Evolutionary conservation across 2,329 filamentous ascomycete genomes (phyloP), one percentile per base, ranked within the genome.

Genomic region (Tolypocladium paradoxum): DNA sequence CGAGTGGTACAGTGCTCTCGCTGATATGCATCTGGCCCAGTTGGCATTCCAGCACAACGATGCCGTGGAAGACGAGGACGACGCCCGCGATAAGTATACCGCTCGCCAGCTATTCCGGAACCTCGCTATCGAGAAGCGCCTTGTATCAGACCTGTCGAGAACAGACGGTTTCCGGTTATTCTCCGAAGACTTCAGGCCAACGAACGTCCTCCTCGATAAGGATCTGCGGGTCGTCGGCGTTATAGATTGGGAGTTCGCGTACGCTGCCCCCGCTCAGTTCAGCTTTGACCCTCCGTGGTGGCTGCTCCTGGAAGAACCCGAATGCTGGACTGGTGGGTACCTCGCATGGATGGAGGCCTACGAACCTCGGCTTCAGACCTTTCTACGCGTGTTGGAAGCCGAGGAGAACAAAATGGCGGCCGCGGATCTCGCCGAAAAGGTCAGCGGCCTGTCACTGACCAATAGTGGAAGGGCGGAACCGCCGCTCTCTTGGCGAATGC

Each of bases 201-300:
- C 55, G 3, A 72, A 72, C 48, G 54, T 70, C 27, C 58, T 73
- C 2, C 6, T 70, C 3, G 59, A 67, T 24, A 53, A 62, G 7
- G 50, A 63, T 4, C 51, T 65, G 4, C 50, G 60, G 0, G 53
- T 73, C 1, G 57, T 64, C 9, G 67, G 60, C 4, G 62, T 68
- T 0, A 69, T 76, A 18, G 70, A 73, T 55, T 75, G 70, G 69
- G 72, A 75, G 58, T 70, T 69, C 51, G 53, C 67, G 0, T 70
- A 71, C 27, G 60, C 52, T 7, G 67, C 59, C 0, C 68, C 69
- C 0, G 52, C 62, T 18, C 60, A 70, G 45, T 72, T 71, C 49
- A 34, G n/a, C 59, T 64, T n/a, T 35, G 65, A 69, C 51, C 64
- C 68, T 14, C 70, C 70, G 1, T 73, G 68, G 68, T 73, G 69